A percentile compares a stretch with the other conserved stretches of the same genome.
Evolutionary conservation across 2,329 filamentous ascomycete species (phyloP).

Genomic region (Ceratocystis destructans): DNA sequence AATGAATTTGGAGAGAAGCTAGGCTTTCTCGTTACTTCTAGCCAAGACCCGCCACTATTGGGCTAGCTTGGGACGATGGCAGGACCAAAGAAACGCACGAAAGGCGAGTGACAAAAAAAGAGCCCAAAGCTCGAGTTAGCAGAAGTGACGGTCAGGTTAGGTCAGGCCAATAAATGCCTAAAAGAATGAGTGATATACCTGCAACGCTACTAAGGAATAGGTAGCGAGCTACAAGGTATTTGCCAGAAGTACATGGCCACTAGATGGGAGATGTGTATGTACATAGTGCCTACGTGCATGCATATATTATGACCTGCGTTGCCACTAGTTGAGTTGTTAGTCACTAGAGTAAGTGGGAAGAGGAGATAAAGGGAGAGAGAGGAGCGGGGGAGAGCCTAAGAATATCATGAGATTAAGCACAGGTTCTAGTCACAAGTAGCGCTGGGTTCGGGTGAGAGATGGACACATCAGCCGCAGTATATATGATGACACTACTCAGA

Average conservation of each 20-base stretch:
- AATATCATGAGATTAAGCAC: neutral
- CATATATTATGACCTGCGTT: constrained; percentile 1
- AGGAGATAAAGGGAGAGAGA: neutral
- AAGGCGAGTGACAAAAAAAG: neutral
- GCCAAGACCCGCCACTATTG: constrained; percentile 6
- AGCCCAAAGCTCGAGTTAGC: neutral
- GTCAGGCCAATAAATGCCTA: neutral
- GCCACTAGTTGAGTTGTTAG: neutral
- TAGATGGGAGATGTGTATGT: neutral
- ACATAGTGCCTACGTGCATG: neutral
- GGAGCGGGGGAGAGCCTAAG: neutral
- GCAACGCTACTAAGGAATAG: neutral
- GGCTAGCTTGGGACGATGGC: neutral
- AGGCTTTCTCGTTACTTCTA: neutral
- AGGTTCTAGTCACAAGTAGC: neutral
- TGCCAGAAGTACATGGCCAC: neutral
- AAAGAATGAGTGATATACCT: constrained; percentile 5
- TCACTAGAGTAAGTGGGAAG: neutral
- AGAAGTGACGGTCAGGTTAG: neutral
- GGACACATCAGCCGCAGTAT: neutral
- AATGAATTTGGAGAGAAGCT: neutral
- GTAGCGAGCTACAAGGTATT: neutral
- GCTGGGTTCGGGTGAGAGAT: neutral
- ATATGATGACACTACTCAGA: constrained; percentile 2
- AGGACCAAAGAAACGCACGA: neutral